Base-by-base conservation (phyloP, 805 yeast genomes). In the Clavispora carvajalis region DNA sequence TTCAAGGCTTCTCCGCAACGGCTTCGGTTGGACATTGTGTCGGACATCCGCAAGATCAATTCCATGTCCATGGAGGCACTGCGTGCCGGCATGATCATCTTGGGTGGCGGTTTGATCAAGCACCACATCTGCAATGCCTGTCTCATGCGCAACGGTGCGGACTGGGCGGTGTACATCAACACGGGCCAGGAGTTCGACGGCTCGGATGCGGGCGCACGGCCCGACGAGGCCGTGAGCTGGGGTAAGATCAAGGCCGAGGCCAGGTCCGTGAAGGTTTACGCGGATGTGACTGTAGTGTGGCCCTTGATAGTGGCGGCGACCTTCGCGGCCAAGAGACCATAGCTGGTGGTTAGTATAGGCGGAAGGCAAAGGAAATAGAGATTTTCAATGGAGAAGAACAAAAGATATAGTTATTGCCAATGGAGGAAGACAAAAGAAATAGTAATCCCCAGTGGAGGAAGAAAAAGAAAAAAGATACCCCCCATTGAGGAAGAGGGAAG, bases 171-270 rank as follows among this genome's bases (percentile, higher is more conserved):
- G 15, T 93, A 79, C 65, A 91, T 93, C 61, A 93, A 93, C 65
- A 93, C 99, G 12, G 99, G 96, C 35, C 98, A 93, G 67, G 99
- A 93, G 62, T 93, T 89, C 55, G 99, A 93, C 59, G 99, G 99
- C 35, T 87, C 96, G 18, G 99, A 93, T 63, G 98, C 99, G 9
- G 99, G 99, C 49, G 99, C 99, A 5, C 79, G 99, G 61, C 98
- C 98, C 1, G 99, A 93, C 62, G 99, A 93, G 68, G 99, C 99
- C 21, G 85, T 93, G 39, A 85, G 95, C 29, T 93, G 99, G 99
- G 99, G 99, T 49, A 93, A 93, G 65, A 93, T 93, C 65, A 90
- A 88, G 68, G 85, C 95, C 5, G 96, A 88, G 31, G 99, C 99
- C 22, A 79, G 77, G 55, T 77, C 82, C 45, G 95, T 89, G 41